Evolutionary conservation across 108 stramenopile species (phyloP), one percentile per base, ranked within the genome.

Genomic region (Nitzschia sp.): DNA sequence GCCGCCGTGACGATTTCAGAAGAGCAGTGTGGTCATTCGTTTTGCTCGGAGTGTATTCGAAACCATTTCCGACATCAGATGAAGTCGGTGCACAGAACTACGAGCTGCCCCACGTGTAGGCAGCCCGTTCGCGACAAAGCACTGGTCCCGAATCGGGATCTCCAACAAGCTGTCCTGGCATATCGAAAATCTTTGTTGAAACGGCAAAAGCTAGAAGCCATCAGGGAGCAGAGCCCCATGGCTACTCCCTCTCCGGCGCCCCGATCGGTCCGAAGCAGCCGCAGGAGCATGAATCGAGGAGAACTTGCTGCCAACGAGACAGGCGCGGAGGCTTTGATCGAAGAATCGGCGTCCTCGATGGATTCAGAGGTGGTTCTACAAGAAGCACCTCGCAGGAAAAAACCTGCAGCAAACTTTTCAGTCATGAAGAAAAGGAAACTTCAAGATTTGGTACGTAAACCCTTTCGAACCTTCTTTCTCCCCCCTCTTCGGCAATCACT

Each of bases 21-120:
- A 32, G 23, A 13, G 16, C 19, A 61, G 26, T 64, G 63, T 50
- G 47, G 46, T 8, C 88, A 89, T 56, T 63, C 81, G 30, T 89
- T 86, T 60, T 89, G 88, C 57, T 73, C 73, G 19, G 67, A 74
- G 29, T 89, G 88, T 41, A 67, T 89, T 25, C 72, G 85, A 5
- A 73, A 46, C 27, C 32, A 58, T 30, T 75, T 83, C n/a, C 57
- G 60, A 13, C 28, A 35, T 15, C 62, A 66, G 34, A 56, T 53
- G 38, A 66, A 45, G 31, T 35, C 46, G 0, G 8, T 44, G 32
- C 45, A 58, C 22, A 60, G 65, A 47, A 45, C 53, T 46, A 33
- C 21, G 32, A 16, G 26, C 9, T 80, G 79, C 68, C 72, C 73
- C 9, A 36, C 54, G 38, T 80, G 79, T 62, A 68, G 73, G 30